Evolutionary conservation across 495 filamentous ascomycete genomes (phyloP).

Genomic region (Trichocladium uniseriatum): DNA sequence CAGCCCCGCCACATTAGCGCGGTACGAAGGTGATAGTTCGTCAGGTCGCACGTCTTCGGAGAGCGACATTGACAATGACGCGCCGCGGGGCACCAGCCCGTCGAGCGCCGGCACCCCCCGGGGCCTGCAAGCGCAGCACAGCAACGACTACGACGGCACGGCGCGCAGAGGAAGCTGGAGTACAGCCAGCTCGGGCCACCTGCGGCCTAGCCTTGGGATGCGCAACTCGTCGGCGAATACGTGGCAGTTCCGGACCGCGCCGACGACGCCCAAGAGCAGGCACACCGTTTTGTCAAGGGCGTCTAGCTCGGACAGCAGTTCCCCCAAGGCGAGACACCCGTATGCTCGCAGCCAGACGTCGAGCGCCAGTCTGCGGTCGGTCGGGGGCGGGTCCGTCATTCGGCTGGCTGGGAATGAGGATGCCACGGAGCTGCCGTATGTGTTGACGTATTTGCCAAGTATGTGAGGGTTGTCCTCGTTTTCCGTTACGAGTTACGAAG

Average conservation of each 20-base stretch:
- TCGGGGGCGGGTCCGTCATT: conserved; percentile 24
- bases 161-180: conserved; percentile 19
- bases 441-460: conserved; percentile 23
- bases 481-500: background rate
- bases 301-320: conserved; percentile 35
- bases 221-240: conserved; percentile 32
- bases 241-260: conserved; percentile 41
- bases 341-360: conserved; percentile 33
- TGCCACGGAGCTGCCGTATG: conserved; percentile 32
- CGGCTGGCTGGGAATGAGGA: conserved; percentile 31
- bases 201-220: conserved; percentile 10
- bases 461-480: background rate
- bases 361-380: conserved; percentile 32
- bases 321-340: conserved; percentile 33
- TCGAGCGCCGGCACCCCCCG: conserved; percentile 25
- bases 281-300: conserved; percentile 21
- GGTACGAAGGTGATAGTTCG: conserved; percentile 32
- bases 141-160: background rate
- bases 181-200: conserved; percentile 18
- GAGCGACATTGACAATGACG: conserved; percentile 43
- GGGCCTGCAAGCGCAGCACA: background rate
- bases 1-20: conserved; percentile 36
- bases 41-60: conserved; percentile 21
- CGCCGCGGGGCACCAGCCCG: conserved; percentile 23
- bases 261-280: conserved; percentile 41